These are phyloP conservation scores for Vaccinium macrocarpon DNA, from an alignment of 148 eudicot species.

Conservation along the genomic window DNA sequence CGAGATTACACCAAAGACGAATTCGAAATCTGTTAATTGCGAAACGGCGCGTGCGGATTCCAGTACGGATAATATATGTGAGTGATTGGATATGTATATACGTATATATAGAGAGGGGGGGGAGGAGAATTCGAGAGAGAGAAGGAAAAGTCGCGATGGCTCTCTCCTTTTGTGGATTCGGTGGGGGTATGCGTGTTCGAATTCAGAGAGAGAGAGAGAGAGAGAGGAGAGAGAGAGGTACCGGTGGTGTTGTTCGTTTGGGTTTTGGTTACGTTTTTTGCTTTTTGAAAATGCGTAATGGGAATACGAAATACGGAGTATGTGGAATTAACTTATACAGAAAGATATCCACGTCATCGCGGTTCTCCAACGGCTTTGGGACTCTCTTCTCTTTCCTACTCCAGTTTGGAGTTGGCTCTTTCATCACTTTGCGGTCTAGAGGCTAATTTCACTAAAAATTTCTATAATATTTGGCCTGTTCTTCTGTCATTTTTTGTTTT, in stretches of 20 bases:
- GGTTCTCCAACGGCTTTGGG: not conserved
- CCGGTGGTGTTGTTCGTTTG: not conserved
- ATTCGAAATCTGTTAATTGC: not conserved
- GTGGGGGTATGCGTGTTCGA: not conserved
- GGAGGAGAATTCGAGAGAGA: not conserved
- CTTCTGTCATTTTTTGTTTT: too few species aligned
- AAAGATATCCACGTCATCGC: constrained; percentile 14
- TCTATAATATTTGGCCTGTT: too few species aligned
- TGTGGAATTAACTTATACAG: not conserved
- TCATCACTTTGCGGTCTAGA: not conserved
- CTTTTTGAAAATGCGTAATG: not conserved
- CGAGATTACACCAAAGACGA: not conserved
- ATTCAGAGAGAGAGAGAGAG: not conserved
- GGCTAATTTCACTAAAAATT: too few species aligned
- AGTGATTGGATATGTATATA: too few species aligned
- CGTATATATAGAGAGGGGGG: not conserved
- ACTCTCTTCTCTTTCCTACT: not conserved
- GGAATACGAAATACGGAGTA: not conserved
- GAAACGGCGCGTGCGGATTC: not conserved
- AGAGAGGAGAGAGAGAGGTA: not conserved
- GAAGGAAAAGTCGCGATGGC: constrained; percentile 22
- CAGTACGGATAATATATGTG: too few species aligned
- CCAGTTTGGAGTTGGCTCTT: not conserved
- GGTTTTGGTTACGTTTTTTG: not conserved
- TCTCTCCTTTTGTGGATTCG: not conserved